Evolutionary conservation across 768 basidiomycete genomes (phyloP).

Genomic region (Lentinula raphanica): DNA sequence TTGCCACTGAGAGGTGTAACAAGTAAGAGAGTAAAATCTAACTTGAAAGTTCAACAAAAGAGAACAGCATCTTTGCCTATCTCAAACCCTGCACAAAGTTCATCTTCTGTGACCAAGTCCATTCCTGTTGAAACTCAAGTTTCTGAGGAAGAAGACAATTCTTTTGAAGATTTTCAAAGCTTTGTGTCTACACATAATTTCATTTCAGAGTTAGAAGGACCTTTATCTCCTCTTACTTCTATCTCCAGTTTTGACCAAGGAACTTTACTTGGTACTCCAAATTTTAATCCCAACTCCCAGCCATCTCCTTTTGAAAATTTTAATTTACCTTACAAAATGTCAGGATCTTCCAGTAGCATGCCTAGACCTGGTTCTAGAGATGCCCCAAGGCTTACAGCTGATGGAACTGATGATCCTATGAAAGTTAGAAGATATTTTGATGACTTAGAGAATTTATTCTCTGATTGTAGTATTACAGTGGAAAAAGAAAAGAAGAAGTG

Average conservation of each 20-base stretch:
- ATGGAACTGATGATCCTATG: background rate
- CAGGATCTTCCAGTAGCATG: background rate
- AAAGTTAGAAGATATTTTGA: background rate
- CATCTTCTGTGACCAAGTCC: no score
- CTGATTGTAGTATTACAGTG: background rate
- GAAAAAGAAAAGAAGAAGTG: background rate
- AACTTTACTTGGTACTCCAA: background rate
- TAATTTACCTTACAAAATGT: background rate
- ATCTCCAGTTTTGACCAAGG: background rate
- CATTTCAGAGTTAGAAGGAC: no score
- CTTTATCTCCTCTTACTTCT: background rate
- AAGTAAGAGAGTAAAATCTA: background rate
- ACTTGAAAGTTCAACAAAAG: background rate
- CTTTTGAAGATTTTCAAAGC: no score
- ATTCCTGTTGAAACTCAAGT: background rate
- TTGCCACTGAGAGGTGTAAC: background rate
- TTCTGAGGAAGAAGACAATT: no score
- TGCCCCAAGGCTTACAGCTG: background rate
- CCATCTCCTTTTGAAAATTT: background rate
- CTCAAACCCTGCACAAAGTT: background rate
- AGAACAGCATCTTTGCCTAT: background rate
- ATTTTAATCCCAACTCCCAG: background rate
- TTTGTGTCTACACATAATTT: no score
- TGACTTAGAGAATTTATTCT: background rate
- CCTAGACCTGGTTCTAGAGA: background rate